Evolutionary conservation across 2,329 filamentous ascomycete genomes (phyloP), one percentile per base, ranked within the genome.

Genomic region (Xylariaceae sp.): DNA sequence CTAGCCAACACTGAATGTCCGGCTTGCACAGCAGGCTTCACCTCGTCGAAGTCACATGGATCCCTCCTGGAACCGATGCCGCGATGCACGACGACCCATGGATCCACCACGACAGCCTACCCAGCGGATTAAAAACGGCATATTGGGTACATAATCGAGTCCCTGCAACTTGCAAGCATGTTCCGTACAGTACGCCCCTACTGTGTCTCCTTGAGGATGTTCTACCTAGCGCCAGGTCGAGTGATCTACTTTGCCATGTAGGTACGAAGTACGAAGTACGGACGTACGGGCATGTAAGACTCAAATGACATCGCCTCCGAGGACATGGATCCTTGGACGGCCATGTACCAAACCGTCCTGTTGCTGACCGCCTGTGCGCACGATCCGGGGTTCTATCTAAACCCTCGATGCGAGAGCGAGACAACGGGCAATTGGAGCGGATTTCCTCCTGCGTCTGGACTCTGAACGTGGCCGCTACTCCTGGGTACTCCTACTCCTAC

Each of bases 201-300:
- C 41, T 43, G 41, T 43, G 41, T 16, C 41, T n/a, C 8, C 26
- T 4, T 29, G 40, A 26, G n/a, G n/a, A 22, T 9, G 18, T 18
- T 42, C 40, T n/a, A n/a, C n/a, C n/a, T 42, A 57, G 55, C 54
- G 54, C 54, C n/a, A 26, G 18, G 34, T 49, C 43, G 36, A 46
- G 44, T 34, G 18, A 19, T 30, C 18, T 37, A 44, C 45, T 41
- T 45, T 26, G 9, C 49, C 48, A 48, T 42, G 9, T 48, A 49
- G 46, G 46, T 46, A 49, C 21, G n/a, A n/a, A n/a, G n/a, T n/a
- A n/a, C 18, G 16, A 51, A 30, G 29, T 30, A 30, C 29, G 6
- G n/a, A n/a, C n/a, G n/a, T n/a, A n/a, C n/a, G n/a, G n/a, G n/a
- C n/a, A 26, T 26, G 26, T 26, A 26, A 26, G 26, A 26, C 26